These are phyloP conservation scores for Pilaira anomala DNA, from an alignment of 192 early-diverging fungal genomes.

Conservation along the genomic window DNA sequence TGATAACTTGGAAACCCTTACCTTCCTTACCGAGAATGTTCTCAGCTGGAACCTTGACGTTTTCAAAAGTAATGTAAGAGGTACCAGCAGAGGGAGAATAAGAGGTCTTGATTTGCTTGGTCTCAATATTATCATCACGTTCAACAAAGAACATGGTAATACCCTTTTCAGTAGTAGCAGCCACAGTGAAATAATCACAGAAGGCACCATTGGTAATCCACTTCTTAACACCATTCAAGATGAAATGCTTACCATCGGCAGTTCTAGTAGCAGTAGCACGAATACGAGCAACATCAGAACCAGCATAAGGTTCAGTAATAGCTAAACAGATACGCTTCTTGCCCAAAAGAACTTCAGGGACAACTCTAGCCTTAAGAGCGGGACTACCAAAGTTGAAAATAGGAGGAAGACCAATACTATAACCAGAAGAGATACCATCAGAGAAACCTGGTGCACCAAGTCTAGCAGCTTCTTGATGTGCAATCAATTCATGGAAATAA, in stretches of 20 bases:
- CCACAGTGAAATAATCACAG: slow-evolving; percentile 35
- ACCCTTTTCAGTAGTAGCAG: slow-evolving; percentile 40
- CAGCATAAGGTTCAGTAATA: slow-evolving; percentile 74
- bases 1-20: slow-evolving; percentile 66
- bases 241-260: slow-evolving; percentile 68
- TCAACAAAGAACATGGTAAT: slow-evolving; percentile 71
- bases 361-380: slow-evolving; percentile 63
- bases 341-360: slow-evolving; percentile 62
- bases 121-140: slow-evolving; percentile 53
- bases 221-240: slow-evolving; percentile 82
- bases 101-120: slow-evolving; percentile 66
- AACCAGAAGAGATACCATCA: slow-evolving; percentile 69
- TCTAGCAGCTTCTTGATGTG: slow-evolving; percentile 73
- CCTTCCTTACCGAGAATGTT: slow-evolving; percentile 67
- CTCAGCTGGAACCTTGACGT: slow-evolving; percentile 73
- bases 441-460: slow-evolving; percentile 66
- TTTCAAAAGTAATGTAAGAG: slow-evolving; percentile 63
- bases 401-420: slow-evolving; percentile 78
- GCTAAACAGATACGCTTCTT: slow-evolving; percentile 79
- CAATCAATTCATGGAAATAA: slow-evolving; percentile 65
- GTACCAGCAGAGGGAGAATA: slow-evolving; percentile 65
- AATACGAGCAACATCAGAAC: slow-evolving; percentile 76
- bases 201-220: slow-evolving; percentile 83
- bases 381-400: slow-evolving; percentile 71
- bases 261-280: slow-evolving; percentile 55